Conservation (phyloP, 2,329 filamentous ascomycete genomes). For the Sporothrix brunneoviolacea region DNA sequence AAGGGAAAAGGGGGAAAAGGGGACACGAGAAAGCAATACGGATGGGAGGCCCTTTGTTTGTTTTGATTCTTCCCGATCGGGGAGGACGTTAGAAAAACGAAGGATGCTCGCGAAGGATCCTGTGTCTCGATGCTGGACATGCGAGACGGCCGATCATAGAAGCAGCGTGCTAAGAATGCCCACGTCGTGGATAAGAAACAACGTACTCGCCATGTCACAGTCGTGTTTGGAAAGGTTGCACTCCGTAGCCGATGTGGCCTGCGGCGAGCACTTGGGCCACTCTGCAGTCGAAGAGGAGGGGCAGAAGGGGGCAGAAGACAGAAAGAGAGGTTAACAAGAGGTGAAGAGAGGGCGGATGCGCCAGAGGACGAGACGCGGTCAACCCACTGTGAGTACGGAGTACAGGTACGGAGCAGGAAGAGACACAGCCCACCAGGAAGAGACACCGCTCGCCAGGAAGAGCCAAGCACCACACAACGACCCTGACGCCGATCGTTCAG, state of each 20-base stretch:
- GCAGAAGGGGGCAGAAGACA: background rate
- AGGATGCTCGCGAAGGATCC: background rate
- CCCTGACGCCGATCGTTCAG: background rate
- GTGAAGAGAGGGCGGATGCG: too few species aligned
- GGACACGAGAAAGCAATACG: background rate
- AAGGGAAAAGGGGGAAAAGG: background rate
- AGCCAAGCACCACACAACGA: background rate
- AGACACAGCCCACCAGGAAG: too few species aligned
- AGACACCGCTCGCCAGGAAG: too few species aligned
- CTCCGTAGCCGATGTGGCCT: background rate
- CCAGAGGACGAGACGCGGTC: background rate
- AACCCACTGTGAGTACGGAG: too few species aligned
- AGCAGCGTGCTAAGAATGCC: background rate
- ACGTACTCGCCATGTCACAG: background rate
- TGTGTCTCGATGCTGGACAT: background rate
- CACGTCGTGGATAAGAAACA: background rate
- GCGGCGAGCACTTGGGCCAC: slow-evolving; percentile 7
- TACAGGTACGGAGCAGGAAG: too few species aligned
- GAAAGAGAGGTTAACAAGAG: background rate
- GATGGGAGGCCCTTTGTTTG: background rate
- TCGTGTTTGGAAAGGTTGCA: slow-evolving; percentile 1
- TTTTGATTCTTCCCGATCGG: slow-evolving; percentile 6
- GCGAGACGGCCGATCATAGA: background rate
- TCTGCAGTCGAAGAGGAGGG: slow-evolving; percentile 2
- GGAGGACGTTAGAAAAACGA: background rate